These are phyloP conservation scores for Sporisorium sorghi DNA, from an alignment of 1,284 basidiomycete genomes.

Conservation along the genomic window DNA sequence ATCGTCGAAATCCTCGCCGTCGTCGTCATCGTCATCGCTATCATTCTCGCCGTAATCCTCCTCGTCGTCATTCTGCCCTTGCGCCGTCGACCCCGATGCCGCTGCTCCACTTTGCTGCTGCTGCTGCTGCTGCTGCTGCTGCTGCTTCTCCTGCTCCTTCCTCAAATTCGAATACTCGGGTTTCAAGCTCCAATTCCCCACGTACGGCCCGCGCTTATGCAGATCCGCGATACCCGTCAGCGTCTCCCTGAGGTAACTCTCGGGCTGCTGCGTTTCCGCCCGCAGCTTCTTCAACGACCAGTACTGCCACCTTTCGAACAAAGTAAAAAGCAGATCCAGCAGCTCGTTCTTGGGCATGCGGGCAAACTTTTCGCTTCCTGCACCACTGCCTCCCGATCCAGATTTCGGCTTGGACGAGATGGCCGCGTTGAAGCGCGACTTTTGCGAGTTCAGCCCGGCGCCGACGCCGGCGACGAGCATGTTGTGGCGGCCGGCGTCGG, in stretches of 20 bases:
- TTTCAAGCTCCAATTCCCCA: conserved; percentile 70
- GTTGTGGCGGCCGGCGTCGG: conserved; percentile 68
- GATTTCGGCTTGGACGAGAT: conserved; percentile 30
- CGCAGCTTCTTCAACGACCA: conserved; percentile 86
- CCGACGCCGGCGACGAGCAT: conserved; percentile 67
- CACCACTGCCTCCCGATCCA: not conserved
- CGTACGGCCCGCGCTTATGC: conserved; percentile 79
- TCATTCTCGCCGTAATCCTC: conserved; percentile 47
- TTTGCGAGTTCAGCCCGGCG: conserved; percentile 41
- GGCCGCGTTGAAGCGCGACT: conserved; percentile 49
- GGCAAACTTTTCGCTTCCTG: conserved; percentile 83
- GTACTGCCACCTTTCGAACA: conserved; percentile 82
- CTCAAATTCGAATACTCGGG: conserved; percentile 49
- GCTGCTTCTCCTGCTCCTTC: conserved; percentile 26
- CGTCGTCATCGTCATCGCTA: conserved; percentile 28
- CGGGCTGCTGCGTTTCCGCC: conserved; percentile 87
- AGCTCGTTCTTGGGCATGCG: conserved; percentile 89
- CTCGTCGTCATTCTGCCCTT: conserved; percentile 16
- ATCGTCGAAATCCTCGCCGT: conserved; percentile 45
- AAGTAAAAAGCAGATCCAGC: conserved; percentile 82
- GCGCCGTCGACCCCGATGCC: not conserved
- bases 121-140: conserved; percentile 17
- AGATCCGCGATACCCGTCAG: conserved; percentile 83
- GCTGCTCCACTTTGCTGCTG: conserved; percentile 2
- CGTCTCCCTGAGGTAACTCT: conserved; percentile 88